Percentiles rank a stretch among this genome's conserved stretches.
These are phyloP conservation scores for Pyrus bretschneideri DNA, from an alignment of 306 rosid genomes.

Conservation along the genomic window DNA sequence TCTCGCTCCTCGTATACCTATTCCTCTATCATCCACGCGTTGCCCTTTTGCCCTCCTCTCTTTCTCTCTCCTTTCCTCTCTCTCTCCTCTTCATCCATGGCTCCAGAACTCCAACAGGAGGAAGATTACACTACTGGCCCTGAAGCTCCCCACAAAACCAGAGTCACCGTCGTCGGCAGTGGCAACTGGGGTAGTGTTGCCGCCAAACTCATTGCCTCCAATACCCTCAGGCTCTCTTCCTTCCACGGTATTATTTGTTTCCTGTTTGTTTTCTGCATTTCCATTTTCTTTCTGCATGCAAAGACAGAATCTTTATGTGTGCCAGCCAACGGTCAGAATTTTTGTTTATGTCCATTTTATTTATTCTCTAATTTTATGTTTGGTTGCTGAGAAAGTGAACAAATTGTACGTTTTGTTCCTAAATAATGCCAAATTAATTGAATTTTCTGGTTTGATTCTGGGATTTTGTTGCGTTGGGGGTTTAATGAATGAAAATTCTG, in stretches of 20 bases:
- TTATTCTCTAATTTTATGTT: neutral
- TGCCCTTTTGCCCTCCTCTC: neutral
- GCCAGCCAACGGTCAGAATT: neutral
- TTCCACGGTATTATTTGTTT: constrained; percentile 50
- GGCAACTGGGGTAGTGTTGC: constrained; percentile 99
- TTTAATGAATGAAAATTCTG: neutral
- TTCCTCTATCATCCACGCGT: neutral
- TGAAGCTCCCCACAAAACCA: constrained; percentile 41
- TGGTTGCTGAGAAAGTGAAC: neutral
- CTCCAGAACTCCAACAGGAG: constrained; percentile 37
- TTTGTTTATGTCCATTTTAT: neutral
- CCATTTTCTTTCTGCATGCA: constrained; percentile 6
- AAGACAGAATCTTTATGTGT: neutral
- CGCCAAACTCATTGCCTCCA: constrained; percentile 81
- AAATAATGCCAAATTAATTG: neutral
- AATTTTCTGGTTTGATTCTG: neutral
- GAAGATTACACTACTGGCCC: neutral
- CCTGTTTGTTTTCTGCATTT: neutral
- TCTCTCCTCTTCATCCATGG: constrained; percentile 27
- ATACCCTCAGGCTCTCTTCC: constrained; percentile 44
- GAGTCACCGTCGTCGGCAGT: constrained; percentile 79
- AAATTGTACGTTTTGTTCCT: neutral
- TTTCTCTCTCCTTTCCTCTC: neutral
- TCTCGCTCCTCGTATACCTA: neutral
- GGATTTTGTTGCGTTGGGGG: neutral